Evolutionary conservation across 176 grass and related monocot genomes (phyloP).

Genomic region (maize (Zea mays)): Zm-B73-REFERENCE-NAM-5.0 NC_050100.1:18744001-18744500

Average conservation of each 20-base stretch:
- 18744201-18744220: conserved; percentile 16
- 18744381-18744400: neutral
- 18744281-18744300: neutral
- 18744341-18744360: neutral
- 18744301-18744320: neutral
- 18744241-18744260: neutral
- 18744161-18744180: neutral
- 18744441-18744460: conserved; percentile 67
- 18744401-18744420: neutral
- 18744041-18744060: neutral
- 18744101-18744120: neutral
- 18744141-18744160: neutral
- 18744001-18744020: neutral
- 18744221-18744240: neutral
- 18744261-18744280: neutral
- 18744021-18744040: neutral
- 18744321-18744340: neutral
- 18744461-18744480: conserved; percentile 82
- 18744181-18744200: conserved; percentile 7
- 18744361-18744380: neutral
- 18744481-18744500: conserved; percentile 89
- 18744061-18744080: neutral
- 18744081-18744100: neutral
- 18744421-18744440: conserved; percentile 41
- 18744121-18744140: conserved; percentile 8